Conservation (phyloP, 1,284 basidiomycete species). For the Filobasidium uniguttulatum region DNA sequence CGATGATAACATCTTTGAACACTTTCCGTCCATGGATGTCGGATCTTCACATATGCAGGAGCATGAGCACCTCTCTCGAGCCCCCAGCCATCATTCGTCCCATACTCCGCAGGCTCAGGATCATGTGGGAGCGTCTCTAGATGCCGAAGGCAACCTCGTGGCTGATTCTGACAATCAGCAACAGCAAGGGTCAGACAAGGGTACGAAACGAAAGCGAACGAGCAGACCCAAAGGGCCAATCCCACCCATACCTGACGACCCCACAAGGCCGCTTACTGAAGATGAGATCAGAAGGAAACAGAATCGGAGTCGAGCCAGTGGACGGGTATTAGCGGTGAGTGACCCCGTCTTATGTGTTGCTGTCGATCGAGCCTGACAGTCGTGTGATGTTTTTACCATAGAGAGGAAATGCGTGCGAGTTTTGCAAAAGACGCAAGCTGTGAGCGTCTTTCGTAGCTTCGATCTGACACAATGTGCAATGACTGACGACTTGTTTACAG, state of each 20-base stretch:
- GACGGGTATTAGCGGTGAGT: slow-evolving; percentile 11
- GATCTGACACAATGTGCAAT: too few relatives aligned
- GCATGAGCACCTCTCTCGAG: background rate
- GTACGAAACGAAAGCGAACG: background rate
- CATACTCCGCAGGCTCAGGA: background rate
- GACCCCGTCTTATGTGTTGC: background rate
- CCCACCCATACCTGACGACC: slow-evolving; percentile 3
- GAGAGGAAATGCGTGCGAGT: slow-evolving; percentile 35
- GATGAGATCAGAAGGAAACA: slow-evolving; percentile 15
- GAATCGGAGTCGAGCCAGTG: slow-evolving; percentile 11
- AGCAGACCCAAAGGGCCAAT: background rate
- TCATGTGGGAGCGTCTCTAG: too few relatives aligned
- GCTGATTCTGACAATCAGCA: background rate
- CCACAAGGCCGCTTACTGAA: slow-evolving; percentile 4
- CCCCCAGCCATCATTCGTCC: background rate
- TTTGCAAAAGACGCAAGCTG: slow-evolving; percentile 36
- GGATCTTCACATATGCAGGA: too few relatives aligned
- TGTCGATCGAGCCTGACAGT: background rate
- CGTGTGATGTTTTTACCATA: too few relatives aligned
- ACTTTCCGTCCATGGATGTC: background rate
- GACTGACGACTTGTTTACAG: too few relatives aligned
- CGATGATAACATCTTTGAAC: background rate
- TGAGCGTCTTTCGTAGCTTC: too few relatives aligned
- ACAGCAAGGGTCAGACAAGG: background rate
- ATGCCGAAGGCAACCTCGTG: background rate